A percentile compares a stretch with the other conserved stretches of the same genome.
Conservation (phyloP, 2,329 filamentous ascomycete species). For the Plectosphaerella cucumerina region DNA sequence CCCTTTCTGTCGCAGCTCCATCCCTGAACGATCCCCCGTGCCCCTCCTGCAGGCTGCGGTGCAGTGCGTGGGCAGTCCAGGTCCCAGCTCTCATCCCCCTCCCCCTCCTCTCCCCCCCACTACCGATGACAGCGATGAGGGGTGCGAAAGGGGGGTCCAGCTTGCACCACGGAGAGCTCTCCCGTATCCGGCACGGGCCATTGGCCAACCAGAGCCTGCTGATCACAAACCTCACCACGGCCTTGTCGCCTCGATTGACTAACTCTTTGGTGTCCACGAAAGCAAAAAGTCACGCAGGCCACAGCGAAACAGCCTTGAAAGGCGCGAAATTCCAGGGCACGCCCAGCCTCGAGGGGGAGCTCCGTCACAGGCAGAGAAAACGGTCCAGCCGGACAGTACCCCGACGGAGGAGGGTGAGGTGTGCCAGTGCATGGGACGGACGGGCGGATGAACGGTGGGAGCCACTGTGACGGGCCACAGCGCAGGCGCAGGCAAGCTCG, state of each 20-base stretch:
- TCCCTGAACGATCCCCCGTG: not conserved
- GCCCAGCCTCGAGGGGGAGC: too few species aligned
- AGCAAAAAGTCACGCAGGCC: slow-evolving; percentile 1
- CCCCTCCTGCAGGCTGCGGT: too few species aligned
- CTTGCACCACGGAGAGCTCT: not conserved
- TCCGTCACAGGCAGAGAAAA: not conserved
- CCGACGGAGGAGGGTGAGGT: not conserved
- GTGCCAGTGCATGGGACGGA: not conserved
- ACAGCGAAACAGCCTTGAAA: not conserved
- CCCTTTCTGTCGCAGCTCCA: not conserved
- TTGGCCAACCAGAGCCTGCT: slow-evolving; percentile 25
- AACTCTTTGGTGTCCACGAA: not conserved
- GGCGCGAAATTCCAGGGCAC: not conserved
- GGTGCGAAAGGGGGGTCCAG: not conserved
- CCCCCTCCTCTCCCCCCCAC: not conserved
- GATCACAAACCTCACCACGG: slow-evolving; percentile 17
- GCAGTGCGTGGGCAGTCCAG: too few species aligned
- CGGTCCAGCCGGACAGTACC: not conserved
- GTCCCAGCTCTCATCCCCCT: too few species aligned
- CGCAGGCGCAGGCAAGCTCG: not conserved
- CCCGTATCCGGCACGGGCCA: slow-evolving; percentile 14
- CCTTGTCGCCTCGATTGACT: slow-evolving; percentile 8
- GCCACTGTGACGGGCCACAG: not conserved
- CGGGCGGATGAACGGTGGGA: not conserved
- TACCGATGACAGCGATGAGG: not conserved